Percentiles rank a stretch among this genome's conserved stretches.
Conservation (phyloP, 441 rosid genomes). For the Jatropha podagrica region DNA sequence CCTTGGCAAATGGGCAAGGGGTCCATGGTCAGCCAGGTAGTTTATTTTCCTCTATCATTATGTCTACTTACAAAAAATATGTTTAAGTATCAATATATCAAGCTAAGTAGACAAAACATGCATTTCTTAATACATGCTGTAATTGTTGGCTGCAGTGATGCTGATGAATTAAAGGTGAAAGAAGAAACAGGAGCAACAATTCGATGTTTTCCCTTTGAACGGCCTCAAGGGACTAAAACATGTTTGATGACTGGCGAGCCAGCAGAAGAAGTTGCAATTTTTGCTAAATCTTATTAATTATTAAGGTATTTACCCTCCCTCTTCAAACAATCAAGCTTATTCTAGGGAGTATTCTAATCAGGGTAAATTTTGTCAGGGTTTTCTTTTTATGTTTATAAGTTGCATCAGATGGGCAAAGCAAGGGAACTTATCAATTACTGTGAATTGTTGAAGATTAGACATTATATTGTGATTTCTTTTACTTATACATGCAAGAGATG, state of each 20-base stretch:
- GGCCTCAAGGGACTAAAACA: conserved; percentile 54
- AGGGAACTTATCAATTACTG: background rate
- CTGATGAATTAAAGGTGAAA: conserved; percentile 73
- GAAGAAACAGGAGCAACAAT: conserved; percentile 97
- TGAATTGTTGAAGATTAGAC: conserved; percentile 5
- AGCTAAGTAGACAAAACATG: background rate
- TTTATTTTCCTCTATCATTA: conserved; percentile 4
- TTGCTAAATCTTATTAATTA: conserved; percentile 76
- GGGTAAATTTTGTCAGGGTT: conserved; percentile 22
- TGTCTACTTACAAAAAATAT: background rate
- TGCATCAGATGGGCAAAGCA: background rate
- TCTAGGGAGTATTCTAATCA: conserved; percentile 2
- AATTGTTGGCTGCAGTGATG: conserved; percentile 44
- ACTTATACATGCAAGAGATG: background rate
- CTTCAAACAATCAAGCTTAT: background rate
- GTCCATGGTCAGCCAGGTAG: conserved; percentile 89
- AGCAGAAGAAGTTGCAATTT: conserved; percentile 85
- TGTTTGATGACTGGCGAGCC: conserved; percentile 86
- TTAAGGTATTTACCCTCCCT: conserved; percentile 10
- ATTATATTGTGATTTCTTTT: background rate
- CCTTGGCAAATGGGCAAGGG: conserved; percentile 88
- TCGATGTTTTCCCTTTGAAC: conserved; percentile 89
- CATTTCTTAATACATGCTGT: background rate
- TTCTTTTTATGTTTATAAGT: background rate
- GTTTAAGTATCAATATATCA: background rate